phyloP scores from a whole-genome alignment of 2,329 filamentous ascomycete genomes.

The Diaporthe ilicicola region DNA sequence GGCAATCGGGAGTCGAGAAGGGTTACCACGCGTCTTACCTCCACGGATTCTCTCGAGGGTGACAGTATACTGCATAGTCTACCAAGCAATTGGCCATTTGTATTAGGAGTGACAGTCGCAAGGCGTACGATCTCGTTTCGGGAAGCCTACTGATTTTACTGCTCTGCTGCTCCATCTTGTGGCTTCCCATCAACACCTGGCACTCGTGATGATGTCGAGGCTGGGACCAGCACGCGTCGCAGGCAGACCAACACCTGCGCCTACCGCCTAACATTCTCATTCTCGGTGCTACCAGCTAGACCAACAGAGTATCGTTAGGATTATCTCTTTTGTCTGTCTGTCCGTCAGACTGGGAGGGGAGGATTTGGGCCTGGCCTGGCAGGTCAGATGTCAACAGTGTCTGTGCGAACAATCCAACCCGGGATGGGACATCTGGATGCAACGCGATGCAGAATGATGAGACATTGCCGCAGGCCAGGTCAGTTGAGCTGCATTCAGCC shows the following conservation, averaged over 20 bases:
- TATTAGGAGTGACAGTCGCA: not conserved
- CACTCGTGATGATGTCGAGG: no score
- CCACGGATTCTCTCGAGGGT: not conserved
- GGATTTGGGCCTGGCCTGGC: not conserved
- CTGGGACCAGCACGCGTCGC: no score
- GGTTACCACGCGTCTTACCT: no score
- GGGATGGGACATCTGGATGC: not conserved
- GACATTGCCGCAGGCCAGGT: not conserved
- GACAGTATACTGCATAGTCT: not conserved
- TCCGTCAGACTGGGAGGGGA: no score
- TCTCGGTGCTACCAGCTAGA: no score
- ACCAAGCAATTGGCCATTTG: slow-evolving; percentile 10
- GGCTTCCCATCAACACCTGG: not conserved
- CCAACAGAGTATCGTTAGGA: no score
- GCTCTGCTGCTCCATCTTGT: not conserved
- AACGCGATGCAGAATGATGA: not conserved
- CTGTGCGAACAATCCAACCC: not conserved
- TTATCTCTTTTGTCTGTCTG: no score
- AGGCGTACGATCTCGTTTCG: not conserved
- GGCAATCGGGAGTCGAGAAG: not conserved
- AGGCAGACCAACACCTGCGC: no score
- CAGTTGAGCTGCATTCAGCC: not conserved
- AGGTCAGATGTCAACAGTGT: not conserved
- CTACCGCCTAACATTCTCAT: no score
- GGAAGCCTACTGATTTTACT: not conserved